Evolutionary conservation across 73 alveolate species (phyloP).

Genomic region (Symbiodinium natans): DNA sequence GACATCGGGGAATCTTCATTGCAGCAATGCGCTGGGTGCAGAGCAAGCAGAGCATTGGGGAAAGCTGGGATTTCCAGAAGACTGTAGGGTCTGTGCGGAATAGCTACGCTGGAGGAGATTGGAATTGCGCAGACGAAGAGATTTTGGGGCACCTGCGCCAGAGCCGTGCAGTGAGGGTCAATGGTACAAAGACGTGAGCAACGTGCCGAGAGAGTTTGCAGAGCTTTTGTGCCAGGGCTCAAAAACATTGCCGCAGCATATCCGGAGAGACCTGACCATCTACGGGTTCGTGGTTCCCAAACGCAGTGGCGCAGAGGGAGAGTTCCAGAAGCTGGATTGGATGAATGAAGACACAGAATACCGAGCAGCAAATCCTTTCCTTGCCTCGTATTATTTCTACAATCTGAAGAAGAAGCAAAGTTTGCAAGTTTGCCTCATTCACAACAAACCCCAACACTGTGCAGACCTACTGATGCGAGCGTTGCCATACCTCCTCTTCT

Average conservation of each 20-base stretch:
- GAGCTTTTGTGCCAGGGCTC: constrained; percentile 34
- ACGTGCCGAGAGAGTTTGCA: constrained; percentile 57
- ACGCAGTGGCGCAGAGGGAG: background rate
- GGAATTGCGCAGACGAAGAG: constrained; percentile 8
- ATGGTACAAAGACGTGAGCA: constrained; percentile 9
- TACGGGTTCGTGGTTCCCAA: constrained; percentile 7
- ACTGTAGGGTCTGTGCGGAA: constrained; percentile 50
- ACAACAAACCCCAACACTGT: background rate
- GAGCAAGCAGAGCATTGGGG: constrained; percentile 5
- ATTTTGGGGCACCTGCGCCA: constrained; percentile 28
- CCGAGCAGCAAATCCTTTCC: constrained; percentile 7
- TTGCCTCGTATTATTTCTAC: background rate
- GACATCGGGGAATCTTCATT: constrained; percentile 59
- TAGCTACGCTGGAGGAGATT: constrained; percentile 9
- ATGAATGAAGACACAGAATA: background rate
- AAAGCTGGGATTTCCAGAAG: constrained; percentile 22
- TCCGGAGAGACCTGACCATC: constrained; percentile 12
- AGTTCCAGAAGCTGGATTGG: constrained; percentile 4
- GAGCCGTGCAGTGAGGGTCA: constrained; percentile 66
- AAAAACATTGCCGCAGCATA: background rate
- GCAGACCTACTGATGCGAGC: constrained; percentile 20
- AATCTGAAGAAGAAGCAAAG: background rate
- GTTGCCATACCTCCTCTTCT: background rate
- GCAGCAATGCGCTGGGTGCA: constrained; percentile 80
- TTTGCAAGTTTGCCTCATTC: background rate